Evolutionary conservation across 805 yeast genomes (phyloP).

Genomic region (Starmerella roubikii): DNA sequence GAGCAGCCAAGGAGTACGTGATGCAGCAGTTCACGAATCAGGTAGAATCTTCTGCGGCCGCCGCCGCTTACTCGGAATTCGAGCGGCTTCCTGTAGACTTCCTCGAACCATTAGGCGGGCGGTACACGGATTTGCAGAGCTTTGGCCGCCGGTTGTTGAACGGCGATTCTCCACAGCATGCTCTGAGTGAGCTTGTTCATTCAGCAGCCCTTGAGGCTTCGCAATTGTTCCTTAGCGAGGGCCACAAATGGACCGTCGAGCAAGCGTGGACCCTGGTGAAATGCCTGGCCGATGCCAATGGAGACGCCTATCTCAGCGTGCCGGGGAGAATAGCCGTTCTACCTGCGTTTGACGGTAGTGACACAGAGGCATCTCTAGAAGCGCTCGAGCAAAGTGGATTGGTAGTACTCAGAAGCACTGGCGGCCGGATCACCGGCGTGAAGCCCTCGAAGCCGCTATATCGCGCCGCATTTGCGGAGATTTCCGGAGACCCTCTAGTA

Average conservation of each 20-base stretch:
- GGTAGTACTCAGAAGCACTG: constrained; percentile 54
- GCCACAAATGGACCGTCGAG: constrained; percentile 47
- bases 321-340: constrained; percentile 21
- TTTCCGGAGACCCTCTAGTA: constrained; percentile 44
- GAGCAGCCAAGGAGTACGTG: constrained; percentile 59
- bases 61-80: background rate
- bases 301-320: constrained; percentile 14
- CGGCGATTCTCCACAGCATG: constrained; percentile 72
- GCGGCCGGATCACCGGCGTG: constrained; percentile 57
- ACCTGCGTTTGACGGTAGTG: constrained; percentile 32
- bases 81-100: constrained; percentile 21
- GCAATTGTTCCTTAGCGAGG: constrained; percentile 46
- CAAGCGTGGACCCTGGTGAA: constrained; percentile 83
- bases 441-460: constrained; percentile 75
- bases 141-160: constrained; percentile 75
- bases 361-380: constrained; percentile 33
- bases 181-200: constrained; percentile 61
- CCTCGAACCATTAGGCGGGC: constrained; percentile 75
- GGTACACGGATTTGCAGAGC: constrained; percentile 86
- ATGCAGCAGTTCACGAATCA: constrained; percentile 23
- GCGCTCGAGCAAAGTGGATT: constrained; percentile 71
- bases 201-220: constrained; percentile 83
- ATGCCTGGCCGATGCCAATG: constrained; percentile 32
- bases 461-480: constrained; percentile 59
- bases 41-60: constrained; percentile 2